Evolutionary conservation across 2,329 filamentous ascomycete genomes (phyloP).

Genomic region (Metarhizium sp.): DNA sequence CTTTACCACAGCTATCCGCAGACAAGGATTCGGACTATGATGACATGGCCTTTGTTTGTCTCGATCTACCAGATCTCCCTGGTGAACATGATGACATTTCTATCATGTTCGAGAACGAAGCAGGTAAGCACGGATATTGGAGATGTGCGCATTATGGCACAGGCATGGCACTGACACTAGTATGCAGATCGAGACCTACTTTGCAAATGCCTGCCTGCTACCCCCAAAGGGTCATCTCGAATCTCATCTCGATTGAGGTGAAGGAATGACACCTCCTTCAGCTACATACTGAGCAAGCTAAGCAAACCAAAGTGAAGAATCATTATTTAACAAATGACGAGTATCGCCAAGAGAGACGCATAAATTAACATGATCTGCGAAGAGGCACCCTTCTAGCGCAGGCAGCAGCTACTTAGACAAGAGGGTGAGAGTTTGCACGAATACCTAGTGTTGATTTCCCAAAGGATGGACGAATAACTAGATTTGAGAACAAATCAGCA

Average conservation of each 20-base stretch:
- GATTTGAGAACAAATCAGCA: constrained; percentile 1
- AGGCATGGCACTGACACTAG: neutral
- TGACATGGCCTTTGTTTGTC: constrained; percentile 66
- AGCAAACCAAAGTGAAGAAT: neutral
- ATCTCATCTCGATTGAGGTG: constrained; percentile 21
- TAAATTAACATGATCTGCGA: neutral
- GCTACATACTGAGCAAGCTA: neutral
- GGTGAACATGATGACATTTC: constrained; percentile 89
- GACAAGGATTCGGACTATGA: constrained; percentile 41
- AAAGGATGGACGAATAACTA: neutral
- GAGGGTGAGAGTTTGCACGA: neutral
- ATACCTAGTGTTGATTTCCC: neutral
- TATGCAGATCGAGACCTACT: constrained; percentile 44
- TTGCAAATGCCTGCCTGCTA: constrained; percentile 42
- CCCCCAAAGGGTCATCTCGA: constrained; percentile 37
- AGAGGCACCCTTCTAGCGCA: neutral
- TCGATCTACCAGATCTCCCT: constrained; percentile 82
- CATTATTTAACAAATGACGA: neutral
- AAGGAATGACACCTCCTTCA: neutral
- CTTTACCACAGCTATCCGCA: constrained; percentile 56
- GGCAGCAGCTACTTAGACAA: neutral
- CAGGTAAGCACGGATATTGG: constrained; percentile 42
- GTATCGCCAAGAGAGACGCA: neutral
- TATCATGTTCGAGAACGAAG: constrained; percentile 71
- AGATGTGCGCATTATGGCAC: neutral